These are phyloP conservation scores for Chamaecrista fasciculata DNA, from an alignment of 306 rosid genomes.

Conservation along the genomic window DNA sequence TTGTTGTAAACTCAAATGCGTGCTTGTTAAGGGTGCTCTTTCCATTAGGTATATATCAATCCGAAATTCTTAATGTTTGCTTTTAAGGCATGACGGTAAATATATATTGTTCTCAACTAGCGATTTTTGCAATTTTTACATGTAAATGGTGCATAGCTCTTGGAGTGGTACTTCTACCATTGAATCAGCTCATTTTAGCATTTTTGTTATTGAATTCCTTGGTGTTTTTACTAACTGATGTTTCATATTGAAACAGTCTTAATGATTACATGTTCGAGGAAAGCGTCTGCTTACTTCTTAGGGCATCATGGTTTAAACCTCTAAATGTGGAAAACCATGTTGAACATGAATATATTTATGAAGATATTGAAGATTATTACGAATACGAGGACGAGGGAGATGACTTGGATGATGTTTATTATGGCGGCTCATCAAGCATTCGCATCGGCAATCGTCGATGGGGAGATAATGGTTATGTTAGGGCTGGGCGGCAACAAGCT, in stretches of 20 bases:
- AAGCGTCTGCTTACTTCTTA: conserved; percentile 82
- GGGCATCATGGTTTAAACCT: conserved; percentile 87
- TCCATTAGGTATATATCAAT: too few species aligned
- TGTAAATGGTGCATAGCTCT: background rate
- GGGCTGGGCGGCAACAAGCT: conserved; percentile 17
- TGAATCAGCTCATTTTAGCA: background rate
- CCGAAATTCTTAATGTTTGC: too few species aligned
- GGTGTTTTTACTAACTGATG: background rate
- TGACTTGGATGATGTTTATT: conserved; percentile 48
- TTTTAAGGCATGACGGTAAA: too few species aligned
- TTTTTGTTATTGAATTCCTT: background rate
- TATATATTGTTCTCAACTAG: too few species aligned
- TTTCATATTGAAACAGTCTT: conserved; percentile 1
- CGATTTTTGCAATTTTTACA: background rate
- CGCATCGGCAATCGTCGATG: conserved; percentile 88
- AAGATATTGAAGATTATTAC: conserved; percentile 37
- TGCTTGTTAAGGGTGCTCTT: too few species aligned
- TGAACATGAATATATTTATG: conserved; percentile 27
- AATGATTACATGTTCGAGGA: conserved; percentile 41
- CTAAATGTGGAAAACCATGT: conserved; percentile 43
- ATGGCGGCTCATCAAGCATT: conserved; percentile 50
- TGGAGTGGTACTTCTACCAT: background rate
- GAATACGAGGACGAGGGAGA: conserved; percentile 8
- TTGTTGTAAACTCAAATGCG: too few species aligned
- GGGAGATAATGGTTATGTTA: conserved; percentile 71